These are phyloP conservation scores for Scenedesmus sp. DNA, from an alignment of 163 green algal species.

Conservation along the genomic window DNA sequence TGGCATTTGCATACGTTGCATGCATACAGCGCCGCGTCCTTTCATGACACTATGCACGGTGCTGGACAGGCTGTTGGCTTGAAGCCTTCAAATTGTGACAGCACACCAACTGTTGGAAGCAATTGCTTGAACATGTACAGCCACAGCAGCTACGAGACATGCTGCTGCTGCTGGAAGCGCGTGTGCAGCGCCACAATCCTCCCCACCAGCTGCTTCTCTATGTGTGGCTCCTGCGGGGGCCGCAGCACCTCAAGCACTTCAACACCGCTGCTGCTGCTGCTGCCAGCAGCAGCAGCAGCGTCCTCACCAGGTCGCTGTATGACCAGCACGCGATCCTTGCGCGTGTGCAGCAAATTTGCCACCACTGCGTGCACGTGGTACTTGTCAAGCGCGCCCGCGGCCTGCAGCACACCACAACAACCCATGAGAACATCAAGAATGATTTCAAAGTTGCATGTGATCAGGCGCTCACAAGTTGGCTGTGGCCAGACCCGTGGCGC, in stretches of 20 bases:
- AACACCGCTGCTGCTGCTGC: constrained; percentile 22
- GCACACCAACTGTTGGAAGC: no score
- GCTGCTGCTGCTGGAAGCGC: constrained; percentile 12
- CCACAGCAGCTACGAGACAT: not conserved
- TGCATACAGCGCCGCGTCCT: no score
- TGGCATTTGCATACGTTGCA: no score
- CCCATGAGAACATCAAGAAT: no score
- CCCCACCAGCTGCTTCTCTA: constrained; percentile 75
- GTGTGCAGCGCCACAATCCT: constrained; percentile 69
- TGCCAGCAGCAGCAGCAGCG: not conserved
- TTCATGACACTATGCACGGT: no score
- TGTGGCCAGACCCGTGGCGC: no score
- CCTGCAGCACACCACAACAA: constrained; percentile 19
- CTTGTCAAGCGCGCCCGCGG: constrained; percentile 47
- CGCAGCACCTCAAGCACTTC: constrained; percentile 57
- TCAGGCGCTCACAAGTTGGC: no score
- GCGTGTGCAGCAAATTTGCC: constrained; percentile 94
- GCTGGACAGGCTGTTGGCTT: no score
- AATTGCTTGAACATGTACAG: no score
- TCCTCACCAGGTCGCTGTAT: constrained; percentile 44
- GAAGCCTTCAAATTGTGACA: no score
- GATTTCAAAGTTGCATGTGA: no score
- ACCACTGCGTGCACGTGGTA: constrained; percentile 96
- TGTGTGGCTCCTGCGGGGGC: constrained; percentile 56
- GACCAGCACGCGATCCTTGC: constrained; percentile 85